Evolutionary conservation across 495 filamentous ascomycete species (phyloP), one percentile per base, ranked within the genome.

Genomic region (Clavariopsis aquatica): DNA sequence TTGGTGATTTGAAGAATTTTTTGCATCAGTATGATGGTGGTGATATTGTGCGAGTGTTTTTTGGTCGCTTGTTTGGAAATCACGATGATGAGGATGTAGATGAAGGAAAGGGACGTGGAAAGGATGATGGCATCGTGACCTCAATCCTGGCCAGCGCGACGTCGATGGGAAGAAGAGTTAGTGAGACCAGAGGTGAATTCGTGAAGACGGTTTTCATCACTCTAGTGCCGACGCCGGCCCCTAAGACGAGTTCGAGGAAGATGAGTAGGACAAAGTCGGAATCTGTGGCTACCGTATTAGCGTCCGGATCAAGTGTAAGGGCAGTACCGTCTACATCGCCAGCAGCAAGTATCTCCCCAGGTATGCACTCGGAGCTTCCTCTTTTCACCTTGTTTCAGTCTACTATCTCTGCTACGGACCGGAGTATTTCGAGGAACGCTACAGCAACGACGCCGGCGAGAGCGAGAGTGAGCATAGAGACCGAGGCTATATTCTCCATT

Each of bases 1-100:
- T 59, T 6, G 7, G 3, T 29, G 56, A 49, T 24, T 49, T 59
- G 56, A 22, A 24, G 19, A 31, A 59, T 1, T 59, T 59, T 34
- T 19, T 59, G 24, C 13, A 15, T 1, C 13, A 49, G 15, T 59
- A 47, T 49, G 22, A 41, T n/a, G 38, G 20, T 5, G 13, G 9
- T 12, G 56, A 59, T 59, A 26, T 59, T 6, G 10, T 49, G 56
- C 17, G 41, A 15, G 22, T 3, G 4, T 49, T 46, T 6, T 59
- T 59, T 31, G 38, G 24, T 2, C 7, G 26, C 6, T 23, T 47
- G 23, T 29, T 47, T 3, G 12, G 43, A 8, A 27, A 31, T 17
- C 4, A 36, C n/a, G n/a, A n/a, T 7, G 51, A n/a, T 17, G 34
- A 54, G 8, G n/a, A 8, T 1, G n/a, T 31, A 6, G 51, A 20